These are phyloP conservation scores for Ettlia oleoabundans DNA, from an alignment of 139 green algal species.

Conservation along the genomic window DNA sequence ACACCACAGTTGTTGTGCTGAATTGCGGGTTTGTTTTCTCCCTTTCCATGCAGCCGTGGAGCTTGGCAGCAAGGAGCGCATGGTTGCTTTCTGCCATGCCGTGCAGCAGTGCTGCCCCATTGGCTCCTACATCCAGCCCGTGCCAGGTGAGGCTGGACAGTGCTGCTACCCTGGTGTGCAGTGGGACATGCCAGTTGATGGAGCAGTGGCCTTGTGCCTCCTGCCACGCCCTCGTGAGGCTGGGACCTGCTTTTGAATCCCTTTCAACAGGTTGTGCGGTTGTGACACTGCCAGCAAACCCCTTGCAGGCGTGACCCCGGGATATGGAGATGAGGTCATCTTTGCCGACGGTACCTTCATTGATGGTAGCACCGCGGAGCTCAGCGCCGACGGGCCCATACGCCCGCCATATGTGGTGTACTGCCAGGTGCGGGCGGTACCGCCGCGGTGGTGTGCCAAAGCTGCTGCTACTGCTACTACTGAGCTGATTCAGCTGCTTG, in stretches of 20 bases:
- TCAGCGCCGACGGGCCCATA: slow-evolving; percentile 91
- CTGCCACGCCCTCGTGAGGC: not conserved
- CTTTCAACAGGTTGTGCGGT: not conserved
- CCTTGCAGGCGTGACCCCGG: slow-evolving; percentile 87
- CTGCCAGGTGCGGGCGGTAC: slow-evolving; percentile 74
- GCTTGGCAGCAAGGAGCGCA: slow-evolving; percentile 68
- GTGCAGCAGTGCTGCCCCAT: slow-evolving; percentile 88
- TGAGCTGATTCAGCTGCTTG: no score
- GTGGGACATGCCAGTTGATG: not conserved
- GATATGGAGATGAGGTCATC: slow-evolving; percentile 92
- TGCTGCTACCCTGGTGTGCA: no score
- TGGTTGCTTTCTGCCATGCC: slow-evolving; percentile 87
- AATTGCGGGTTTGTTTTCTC: no score
- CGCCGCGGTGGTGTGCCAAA: not conserved
- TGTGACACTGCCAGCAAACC: no score
- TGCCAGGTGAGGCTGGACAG: slow-evolving; percentile 81
- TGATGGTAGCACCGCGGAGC: slow-evolving; percentile 90
- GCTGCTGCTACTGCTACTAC: not conserved
- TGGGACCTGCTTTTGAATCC: not conserved
- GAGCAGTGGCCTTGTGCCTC: not conserved
- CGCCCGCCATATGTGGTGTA: slow-evolving; percentile 90
- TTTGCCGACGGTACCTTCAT: slow-evolving; percentile 98
- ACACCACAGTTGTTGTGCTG: no score
- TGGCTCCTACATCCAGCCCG: slow-evolving; percentile 85
- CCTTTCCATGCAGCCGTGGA: slow-evolving; percentile 67